Base-by-base conservation (phyloP, 768 basidiomycete genomes). In the Tricholoma hemisulphureum region DNA sequence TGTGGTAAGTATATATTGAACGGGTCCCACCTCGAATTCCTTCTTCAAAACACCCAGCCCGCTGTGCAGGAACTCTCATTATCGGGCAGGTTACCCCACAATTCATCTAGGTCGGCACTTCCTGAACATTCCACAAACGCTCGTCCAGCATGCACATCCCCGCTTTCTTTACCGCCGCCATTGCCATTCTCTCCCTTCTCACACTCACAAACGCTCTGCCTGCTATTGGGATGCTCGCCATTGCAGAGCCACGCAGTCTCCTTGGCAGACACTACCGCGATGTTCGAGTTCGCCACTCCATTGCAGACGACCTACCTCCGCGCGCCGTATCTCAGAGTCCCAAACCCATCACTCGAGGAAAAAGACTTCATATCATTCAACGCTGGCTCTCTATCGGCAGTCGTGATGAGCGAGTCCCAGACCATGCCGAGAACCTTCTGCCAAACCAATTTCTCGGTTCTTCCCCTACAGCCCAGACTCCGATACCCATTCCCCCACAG, bases 101-200 rank as follows among this genome's bases (percentile, higher is more conserved):
- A 59, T 45, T 26, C 23, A 3, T 24, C n/a, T 29, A 48, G n/a
- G n/a, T n/a, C n/a, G n/a, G n/a, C 26, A 9, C 16, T 46, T 28
- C 26, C 45, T 26, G 26, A 26, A 28, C n/a, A 10, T 7, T 48
- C 28, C 46, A 48, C n/a, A 14, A 62, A 4, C 52, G 20, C 41
- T 16, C 11, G 10, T 23, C 73, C 14, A 76, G 73, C 50, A 70
- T 71, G 53, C 54, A 34, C 61, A 67, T 68, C 46, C 65, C 69
- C 26, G 76, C 77, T 45, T 50, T 65, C 48, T 54, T 64, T 24
- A 58, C 60, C 55, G n/a, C 58, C 55, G 34, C 66, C 55, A 23
- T 70, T 69, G 51, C 72, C 70, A 16, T 80, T 74, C 41, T 79
- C 69, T 61, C 68, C 68, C 29, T 75, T 69, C 31, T 77, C 72